phyloP scores from a whole-genome alignment of 192 early-diverging fungal species.

The Backusella tuberculispora region DNA sequence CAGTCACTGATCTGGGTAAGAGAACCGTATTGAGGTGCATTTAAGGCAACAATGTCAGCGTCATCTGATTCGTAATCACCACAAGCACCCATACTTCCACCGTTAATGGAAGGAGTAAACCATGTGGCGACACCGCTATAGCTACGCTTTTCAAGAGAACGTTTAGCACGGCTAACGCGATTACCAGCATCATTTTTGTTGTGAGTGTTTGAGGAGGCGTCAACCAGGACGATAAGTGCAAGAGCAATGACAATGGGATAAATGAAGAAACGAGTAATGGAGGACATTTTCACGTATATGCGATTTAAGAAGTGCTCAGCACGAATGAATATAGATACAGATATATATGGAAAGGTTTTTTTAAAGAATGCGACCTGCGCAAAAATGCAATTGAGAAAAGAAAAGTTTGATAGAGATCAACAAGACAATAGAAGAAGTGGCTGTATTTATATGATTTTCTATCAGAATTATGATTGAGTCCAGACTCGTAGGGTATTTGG shows the following conservation, averaged over 20 bases:
- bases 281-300: neutral
- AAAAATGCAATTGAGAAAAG: neutral
- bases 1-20: constrained; percentile 28
- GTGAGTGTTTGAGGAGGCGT: neutral
- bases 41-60: constrained; percentile 49
- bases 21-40: constrained; percentile 42
- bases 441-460: constrained; percentile 4
- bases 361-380: neutral
- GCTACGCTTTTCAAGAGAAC: constrained; percentile 24
- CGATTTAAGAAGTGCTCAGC: neutral
- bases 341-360: neutral
- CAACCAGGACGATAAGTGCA: constrained; percentile 20
- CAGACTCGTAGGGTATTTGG: neutral
- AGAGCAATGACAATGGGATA: constrained; percentile 20
- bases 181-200: constrained; percentile 10
- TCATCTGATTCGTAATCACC: constrained; percentile 42
- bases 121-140: constrained; percentile 46
- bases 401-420: neutral
- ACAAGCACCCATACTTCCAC: constrained; percentile 40
- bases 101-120: constrained; percentile 42
- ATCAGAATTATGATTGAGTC: neutral
- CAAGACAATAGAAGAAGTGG: neutral
- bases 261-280: constrained; percentile 6
- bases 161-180: constrained; percentile 17
- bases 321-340: neutral